phyloP scores from a whole-genome alignment of 2,329 filamentous ascomycete genomes.

The Ascochyta koolunga region DNA sequence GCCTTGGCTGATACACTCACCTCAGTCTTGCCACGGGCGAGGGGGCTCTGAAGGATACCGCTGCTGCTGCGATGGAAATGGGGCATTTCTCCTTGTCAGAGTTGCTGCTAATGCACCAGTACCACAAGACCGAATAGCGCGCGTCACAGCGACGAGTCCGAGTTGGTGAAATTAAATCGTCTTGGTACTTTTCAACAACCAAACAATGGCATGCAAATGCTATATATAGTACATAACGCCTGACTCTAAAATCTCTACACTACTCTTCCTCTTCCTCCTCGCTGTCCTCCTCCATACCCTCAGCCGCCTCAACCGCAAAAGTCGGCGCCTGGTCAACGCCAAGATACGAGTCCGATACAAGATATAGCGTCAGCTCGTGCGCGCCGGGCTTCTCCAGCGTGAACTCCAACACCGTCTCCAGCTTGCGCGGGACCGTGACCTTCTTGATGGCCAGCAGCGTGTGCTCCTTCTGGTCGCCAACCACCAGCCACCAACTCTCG shows the following conservation, averaged over 20 bases:
- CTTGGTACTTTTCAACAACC: not conserved
- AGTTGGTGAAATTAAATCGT: not conserved
- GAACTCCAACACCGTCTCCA: conserved; percentile 84
- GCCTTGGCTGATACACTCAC: too few species aligned
- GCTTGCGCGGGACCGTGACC: conserved; percentile 79
- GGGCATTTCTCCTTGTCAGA: too few species aligned
- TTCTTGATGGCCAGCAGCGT: conserved; percentile 91
- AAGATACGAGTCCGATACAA: conserved; percentile 97
- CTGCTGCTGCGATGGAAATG: too few species aligned
- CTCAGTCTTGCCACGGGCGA: too few species aligned
- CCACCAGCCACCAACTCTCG: conserved; percentile 98
- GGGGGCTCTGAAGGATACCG: too few species aligned
- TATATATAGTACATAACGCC: not conserved
- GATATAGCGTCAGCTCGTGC: conserved; percentile 85
- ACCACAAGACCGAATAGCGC: too few species aligned
- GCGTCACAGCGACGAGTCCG: not conserved
- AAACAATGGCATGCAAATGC: not conserved
- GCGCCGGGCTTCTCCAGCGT: conserved; percentile 83
- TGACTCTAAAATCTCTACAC: not conserved
- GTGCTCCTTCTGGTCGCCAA: conserved; percentile 89
- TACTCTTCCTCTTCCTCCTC: conserved; percentile 75
- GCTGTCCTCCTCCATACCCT: conserved; percentile 94
- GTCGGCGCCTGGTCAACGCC: conserved; percentile 95
- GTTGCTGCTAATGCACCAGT: too few species aligned
- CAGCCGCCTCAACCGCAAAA: conserved; percentile 83